Evolutionary conservation across 176 grass and related monocot genomes (phyloP).

Genomic region (Poa annua): DNA sequence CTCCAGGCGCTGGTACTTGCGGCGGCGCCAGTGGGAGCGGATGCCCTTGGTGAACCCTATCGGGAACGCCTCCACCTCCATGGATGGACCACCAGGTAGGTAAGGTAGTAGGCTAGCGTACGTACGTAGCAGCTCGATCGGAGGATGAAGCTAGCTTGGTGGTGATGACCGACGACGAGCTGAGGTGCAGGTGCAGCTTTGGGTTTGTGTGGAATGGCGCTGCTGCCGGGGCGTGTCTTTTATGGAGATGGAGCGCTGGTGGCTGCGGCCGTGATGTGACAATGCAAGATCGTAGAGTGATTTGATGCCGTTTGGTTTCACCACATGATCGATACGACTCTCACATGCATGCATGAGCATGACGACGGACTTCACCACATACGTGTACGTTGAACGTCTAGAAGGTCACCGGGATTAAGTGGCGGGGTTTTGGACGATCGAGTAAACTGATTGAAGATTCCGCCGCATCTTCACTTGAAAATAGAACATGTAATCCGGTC

Average conservation of each 20-base stretch:
- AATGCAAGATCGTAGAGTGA: background rate
- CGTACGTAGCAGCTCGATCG: too few relatives aligned
- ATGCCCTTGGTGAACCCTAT: slow-evolving; percentile 72
- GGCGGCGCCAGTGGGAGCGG: slow-evolving; percentile 59
- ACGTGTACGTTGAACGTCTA: background rate
- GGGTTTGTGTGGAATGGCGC: background rate
- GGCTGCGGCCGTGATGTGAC: background rate
- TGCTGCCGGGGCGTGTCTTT: background rate
- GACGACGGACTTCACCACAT: too few relatives aligned
- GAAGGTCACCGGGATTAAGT: background rate
- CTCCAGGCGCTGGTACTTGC: slow-evolving; percentile 69
- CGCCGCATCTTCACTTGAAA: too few relatives aligned
- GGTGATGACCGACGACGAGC: too few relatives aligned
- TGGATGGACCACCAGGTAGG: background rate
- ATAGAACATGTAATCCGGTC: too few relatives aligned
- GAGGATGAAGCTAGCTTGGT: too few relatives aligned
- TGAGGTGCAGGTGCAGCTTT: background rate
- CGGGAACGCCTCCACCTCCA: slow-evolving; percentile 64
- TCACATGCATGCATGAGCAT: background rate
- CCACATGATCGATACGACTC: background rate
- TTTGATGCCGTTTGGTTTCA: background rate
- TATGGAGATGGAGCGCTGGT: slow-evolving; percentile 7
- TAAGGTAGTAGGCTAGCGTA: too few relatives aligned
- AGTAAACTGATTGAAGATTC: background rate
- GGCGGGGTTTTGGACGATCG: background rate